Evolutionary conservation across 169 alveolate species (phyloP).

Genomic region (Plasmodium sp.): DNA sequence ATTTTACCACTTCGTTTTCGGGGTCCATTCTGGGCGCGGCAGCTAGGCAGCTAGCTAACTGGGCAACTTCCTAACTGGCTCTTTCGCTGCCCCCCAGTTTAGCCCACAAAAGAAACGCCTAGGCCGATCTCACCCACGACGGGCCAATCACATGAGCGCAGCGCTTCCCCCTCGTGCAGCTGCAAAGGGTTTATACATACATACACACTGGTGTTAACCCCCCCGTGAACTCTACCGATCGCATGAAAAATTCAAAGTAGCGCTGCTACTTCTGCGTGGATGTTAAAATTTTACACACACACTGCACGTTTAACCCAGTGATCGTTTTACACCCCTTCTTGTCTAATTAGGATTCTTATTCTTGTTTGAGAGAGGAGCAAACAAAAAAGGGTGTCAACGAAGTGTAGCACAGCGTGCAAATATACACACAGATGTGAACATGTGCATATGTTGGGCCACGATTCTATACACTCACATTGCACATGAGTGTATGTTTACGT

Average conservation of each 20-base stretch:
- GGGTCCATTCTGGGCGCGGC: background rate
- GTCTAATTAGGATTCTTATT: background rate
- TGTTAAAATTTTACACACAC: background rate
- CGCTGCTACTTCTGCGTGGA: background rate
- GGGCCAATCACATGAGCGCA: background rate
- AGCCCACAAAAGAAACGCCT: background rate
- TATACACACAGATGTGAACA: background rate
- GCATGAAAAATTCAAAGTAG: background rate
- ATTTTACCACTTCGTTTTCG: constrained; percentile 44
- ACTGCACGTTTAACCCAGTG: background rate
- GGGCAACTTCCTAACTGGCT: background rate
- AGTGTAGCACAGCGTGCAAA: background rate
- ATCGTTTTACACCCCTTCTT: background rate
- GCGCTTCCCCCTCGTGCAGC: background rate
- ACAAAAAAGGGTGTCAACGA: background rate
- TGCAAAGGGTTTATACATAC: background rate
- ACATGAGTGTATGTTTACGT: background rate
- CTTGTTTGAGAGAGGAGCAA: background rate
- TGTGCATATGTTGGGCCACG: background rate
- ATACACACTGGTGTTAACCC: background rate
- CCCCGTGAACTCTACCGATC: background rate
- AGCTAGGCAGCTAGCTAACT: background rate
- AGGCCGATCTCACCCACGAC: background rate
- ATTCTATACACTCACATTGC: background rate
- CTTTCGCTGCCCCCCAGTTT: background rate